Percentiles rank a stretch among this genome's conserved stretches.
Evolutionary conservation across 148 eudicot genomes (phyloP).

Genomic region (Pouteria glomerata): DNA sequence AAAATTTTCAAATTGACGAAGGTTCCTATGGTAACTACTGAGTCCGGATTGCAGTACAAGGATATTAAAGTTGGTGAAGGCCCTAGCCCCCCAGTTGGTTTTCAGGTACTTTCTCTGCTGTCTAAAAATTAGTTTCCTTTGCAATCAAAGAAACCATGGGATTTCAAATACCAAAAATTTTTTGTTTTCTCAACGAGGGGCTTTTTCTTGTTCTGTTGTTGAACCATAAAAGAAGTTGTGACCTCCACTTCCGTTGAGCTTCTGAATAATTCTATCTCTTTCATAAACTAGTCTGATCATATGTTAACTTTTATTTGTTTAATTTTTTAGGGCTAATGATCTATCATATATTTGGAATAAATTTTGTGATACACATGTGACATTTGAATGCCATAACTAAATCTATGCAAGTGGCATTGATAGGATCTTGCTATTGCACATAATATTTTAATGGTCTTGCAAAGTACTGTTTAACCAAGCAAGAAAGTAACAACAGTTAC

Average conservation of each 20-base stretch:
- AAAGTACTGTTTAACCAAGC: background rate
- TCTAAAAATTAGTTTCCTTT: background rate
- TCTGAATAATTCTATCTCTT: background rate
- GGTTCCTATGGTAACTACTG: constrained; percentile 95
- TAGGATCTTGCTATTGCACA: background rate
- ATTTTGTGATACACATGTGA: background rate
- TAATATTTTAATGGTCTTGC: background rate
- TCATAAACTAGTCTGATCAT: background rate
- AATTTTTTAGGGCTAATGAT: too few relatives aligned
- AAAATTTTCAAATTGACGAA: constrained; percentile 22
- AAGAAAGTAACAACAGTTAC: too few relatives aligned
- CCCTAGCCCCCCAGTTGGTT: constrained; percentile 94
- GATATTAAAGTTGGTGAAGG: constrained; percentile 88
- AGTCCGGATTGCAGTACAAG: constrained; percentile 93
- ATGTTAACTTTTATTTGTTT: background rate
- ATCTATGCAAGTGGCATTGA: background rate
- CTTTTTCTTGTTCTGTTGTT: background rate
- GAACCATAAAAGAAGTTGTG: background rate
- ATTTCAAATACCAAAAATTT: background rate
- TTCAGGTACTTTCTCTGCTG: constrained; percentile 54
- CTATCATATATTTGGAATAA: background rate
- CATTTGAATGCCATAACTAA: background rate
- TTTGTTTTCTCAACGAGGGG: background rate
- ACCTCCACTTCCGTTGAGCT: background rate
- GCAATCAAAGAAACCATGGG: background rate